Conservation (phyloP, 1,139 yeast genomes). For the Zygoascus meyerae region DNA sequence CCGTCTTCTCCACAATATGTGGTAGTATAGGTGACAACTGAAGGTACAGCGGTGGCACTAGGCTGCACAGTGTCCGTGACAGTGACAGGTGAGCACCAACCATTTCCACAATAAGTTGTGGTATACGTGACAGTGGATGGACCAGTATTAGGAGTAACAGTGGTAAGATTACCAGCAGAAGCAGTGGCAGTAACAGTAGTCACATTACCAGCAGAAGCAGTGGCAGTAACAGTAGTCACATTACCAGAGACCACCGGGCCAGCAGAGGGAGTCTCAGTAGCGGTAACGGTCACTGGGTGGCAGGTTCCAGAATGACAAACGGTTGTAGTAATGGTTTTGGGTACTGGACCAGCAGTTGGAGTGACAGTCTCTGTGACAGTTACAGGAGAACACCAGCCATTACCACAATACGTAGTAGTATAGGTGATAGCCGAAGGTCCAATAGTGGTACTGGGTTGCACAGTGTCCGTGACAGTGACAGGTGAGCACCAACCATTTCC, state of each 20-base stretch:
- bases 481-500: constrained; percentile 5
- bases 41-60: not conserved
- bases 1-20: not conserved
- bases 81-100: not conserved
- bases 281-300: not conserved
- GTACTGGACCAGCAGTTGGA: constrained; percentile 4
- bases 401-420: not conserved
- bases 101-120: not conserved
- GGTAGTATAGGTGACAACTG: not conserved
- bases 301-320: not conserved
- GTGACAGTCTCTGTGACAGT: constrained; percentile 3
- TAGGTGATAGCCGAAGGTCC: constrained; percentile 2
- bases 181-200: constrained; percentile 1
- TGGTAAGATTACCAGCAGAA: not conserved
- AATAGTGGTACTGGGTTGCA: not conserved
- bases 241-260: not conserved
- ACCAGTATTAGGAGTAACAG: not conserved
- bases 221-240: not conserved
- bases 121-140: not conserved
- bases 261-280: not conserved
- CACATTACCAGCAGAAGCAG: not conserved
- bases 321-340: not conserved
- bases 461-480: not conserved
- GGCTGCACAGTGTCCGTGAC: constrained; percentile 1
- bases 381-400: not conserved